These are phyloP conservation scores for Aspergillus pseudoterreus DNA, from an alignment of 2,329 filamentous ascomycete species.

Conservation along the genomic window DNA sequence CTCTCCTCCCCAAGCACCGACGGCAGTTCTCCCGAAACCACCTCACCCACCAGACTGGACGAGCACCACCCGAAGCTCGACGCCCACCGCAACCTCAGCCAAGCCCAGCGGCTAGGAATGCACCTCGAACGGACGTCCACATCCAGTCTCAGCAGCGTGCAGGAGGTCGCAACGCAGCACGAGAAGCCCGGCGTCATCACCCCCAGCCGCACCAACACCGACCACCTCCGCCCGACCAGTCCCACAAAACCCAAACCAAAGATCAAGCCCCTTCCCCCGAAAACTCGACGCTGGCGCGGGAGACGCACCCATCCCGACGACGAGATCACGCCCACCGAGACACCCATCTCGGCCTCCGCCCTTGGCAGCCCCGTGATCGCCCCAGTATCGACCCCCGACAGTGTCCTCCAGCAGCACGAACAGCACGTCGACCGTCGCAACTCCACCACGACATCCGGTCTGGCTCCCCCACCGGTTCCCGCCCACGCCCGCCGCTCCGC, in stretches of 20 bases:
- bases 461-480: conserved; percentile 22
- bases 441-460: conserved; percentile 21
- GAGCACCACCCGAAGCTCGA: not conserved
- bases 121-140: conserved; percentile 65
- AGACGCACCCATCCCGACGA: conserved; percentile 31
- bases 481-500: conserved; percentile 26
- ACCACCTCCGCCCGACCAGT: conserved; percentile 9
- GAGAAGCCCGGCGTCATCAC: conserved; percentile 81
- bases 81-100: conserved; percentile 14
- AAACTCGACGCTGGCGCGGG: conserved; percentile 41
- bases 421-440: conserved; percentile 17
- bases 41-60: conserved; percentile 28
- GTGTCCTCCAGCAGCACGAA: conserved; percentile 6
- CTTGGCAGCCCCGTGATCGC: conserved; percentile 2
- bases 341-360: conserved; percentile 12
- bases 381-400: not conserved
- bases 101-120: conserved; percentile 56
- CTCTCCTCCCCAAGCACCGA: conserved; percentile 25
- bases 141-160: conserved; percentile 73
- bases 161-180: conserved; percentile 72
- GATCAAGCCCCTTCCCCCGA: conserved; percentile 40
- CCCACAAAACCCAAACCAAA: conserved; percentile 24
- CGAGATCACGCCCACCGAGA: conserved; percentile 28
- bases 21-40: conserved; percentile 46
- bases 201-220: conserved; percentile 58